Evolutionary conservation across 2,329 filamentous ascomycete genomes (phyloP), one percentile per base, ranked within the genome.

Genomic region (Aspergillus cejpii): DNA sequence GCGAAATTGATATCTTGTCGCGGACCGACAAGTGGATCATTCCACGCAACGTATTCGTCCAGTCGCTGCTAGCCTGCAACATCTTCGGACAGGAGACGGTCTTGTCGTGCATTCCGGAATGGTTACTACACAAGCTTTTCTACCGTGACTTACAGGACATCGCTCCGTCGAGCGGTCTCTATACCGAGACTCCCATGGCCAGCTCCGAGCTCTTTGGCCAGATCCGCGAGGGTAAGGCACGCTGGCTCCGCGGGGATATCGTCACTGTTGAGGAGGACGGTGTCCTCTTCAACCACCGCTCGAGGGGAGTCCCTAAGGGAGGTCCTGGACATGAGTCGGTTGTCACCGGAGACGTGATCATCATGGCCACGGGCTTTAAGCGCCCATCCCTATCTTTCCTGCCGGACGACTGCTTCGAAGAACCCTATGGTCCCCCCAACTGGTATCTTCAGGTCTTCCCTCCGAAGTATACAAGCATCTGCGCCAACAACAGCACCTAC

Each of bases 391-490:
- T 94, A 1, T 73, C 72, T 8, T 92, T 94, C 64, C 72, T 94
- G 0, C 87, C 87, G 0, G 69, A 80, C 0, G 79, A 87, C 41
- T 82, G 78, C 57, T 92, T 92, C 61, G 61, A 78, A 7, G 78
- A 85, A 50, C 83, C 84, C 0, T 94, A 92, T 55, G 71, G 73
- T 1, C 85, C 87, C 1, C 88, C 88, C 0, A 89, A 87, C 63
- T 94, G 88, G 88, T 94, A 92, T 55, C 76, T 94, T 0, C 87
- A 94, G 64, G 85, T 85, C 0, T 94, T 94, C 67, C 87, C 88
- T 3, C 85, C 87, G 0, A 65, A 72, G 3, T 83, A 90, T 53
- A 79, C 83, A 0, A 83, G 80, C 26, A 75, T 94, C 38, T 88
- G 83, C 51, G 83, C 83, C 51, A 90, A 87, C 67, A 94, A 94